Evolutionary conservation across 129 eudicot genomes (phyloP), one percentile per base, ranked within the genome.

Genomic region (Centrapalus pauciflorus): DNA sequence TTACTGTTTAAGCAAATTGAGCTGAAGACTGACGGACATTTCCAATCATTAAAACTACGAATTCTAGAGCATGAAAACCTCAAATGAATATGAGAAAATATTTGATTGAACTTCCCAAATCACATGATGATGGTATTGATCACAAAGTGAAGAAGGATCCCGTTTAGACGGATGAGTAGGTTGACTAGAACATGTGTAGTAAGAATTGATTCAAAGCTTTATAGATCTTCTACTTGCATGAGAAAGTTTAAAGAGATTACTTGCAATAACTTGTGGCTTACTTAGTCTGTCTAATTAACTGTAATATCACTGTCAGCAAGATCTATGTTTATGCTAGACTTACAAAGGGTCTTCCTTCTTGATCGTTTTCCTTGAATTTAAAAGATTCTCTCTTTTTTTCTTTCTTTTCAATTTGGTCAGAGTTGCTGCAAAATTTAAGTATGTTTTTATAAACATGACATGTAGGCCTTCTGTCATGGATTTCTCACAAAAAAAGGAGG

Each of bases 391-490:
- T 45, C 20, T 45, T 14, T 45, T 11, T 1, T 16, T 16, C 1
- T 12, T 57, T n/a, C n/a, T n/a, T 13, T 19, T 37, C 23, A 25
- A 27, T 13, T 46, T 61, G 61, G 25, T 10, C 14, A 1, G 10
- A 32, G 16, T 37, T 35, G 64, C 3, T n/a, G n/a, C n/a, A n/a
- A n/a, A n/a, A n/a, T n/a, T n/a, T n/a, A n/a, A n/a, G n/a, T n/a
- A n/a, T n/a, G n/a, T n/a, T n/a, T n/a, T n/a, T n/a, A n/a, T n/a
- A n/a, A n/a, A n/a, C n/a, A n/a, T n/a, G n/a, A n/a, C 2, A 10
- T 28, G 34, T 38, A 29, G 58, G 67, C 43, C 23, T 58, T 64
- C 37, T 28, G 61, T 25, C 54, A 66, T 74, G 79, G 73, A 51
- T 64, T 51, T 68, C 13, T 23, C 79, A 12, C 49, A 64, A 56